These are phyloP conservation scores for Salvia splendens DNA, from an alignment of 257 asterid genomes.

Conservation along the genomic window DNA sequence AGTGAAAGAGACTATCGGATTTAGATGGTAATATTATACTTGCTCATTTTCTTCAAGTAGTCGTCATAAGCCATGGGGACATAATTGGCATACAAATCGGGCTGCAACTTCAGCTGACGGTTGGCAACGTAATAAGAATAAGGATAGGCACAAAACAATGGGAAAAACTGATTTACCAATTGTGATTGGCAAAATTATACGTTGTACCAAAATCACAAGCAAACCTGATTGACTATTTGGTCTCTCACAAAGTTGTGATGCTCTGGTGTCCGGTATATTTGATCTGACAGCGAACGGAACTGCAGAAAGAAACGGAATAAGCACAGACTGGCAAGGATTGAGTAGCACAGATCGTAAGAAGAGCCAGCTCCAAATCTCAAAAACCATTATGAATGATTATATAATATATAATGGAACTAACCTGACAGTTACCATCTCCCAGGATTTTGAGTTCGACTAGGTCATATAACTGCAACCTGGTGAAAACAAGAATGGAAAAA, in stretches of 20 bases:
- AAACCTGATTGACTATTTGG: constrained; percentile 73
- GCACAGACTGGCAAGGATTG: background rate
- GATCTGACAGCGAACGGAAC: constrained; percentile 94
- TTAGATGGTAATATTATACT: constrained; percentile 48
- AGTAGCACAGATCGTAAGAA: background rate
- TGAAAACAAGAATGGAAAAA: constrained; percentile 3
- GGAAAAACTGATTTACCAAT: background rate
- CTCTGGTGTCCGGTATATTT: constrained; percentile 76
- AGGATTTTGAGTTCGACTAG: constrained; percentile 72
- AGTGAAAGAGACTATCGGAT: constrained; percentile 19
- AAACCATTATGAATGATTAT: background rate
- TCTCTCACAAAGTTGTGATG: constrained; percentile 81
- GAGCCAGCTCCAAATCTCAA: constrained; percentile 5
- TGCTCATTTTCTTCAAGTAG: constrained; percentile 73
- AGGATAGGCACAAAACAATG: background rate
- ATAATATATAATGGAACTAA: constrained; percentile 36
- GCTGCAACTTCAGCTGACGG: constrained; percentile 64
- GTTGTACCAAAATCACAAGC: constrained; percentile 14
- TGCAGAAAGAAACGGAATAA: constrained; percentile 31
- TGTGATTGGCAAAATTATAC: background rate
- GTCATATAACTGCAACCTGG: constrained; percentile 77
- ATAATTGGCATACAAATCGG: constrained; percentile 67
- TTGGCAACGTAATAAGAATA: constrained; percentile 26
- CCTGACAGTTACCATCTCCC: constrained; percentile 98
- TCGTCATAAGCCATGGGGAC: constrained; percentile 76